Conservation (phyloP, 2,329 filamentous ascomycete genomes). For the Ceratocystis destructans region DNA sequence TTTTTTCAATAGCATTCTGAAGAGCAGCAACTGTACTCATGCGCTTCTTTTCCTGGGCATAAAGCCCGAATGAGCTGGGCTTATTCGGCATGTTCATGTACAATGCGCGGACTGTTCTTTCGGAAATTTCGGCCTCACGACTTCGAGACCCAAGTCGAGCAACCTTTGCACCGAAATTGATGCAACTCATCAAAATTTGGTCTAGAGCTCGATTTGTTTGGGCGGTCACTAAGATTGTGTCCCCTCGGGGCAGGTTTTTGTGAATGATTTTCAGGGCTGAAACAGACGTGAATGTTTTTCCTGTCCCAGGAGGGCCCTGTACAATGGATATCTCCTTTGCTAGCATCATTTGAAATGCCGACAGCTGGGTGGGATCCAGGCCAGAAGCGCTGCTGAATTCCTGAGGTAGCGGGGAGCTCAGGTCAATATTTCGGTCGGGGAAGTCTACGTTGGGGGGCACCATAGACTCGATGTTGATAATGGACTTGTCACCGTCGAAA, state of each 20-base stretch:
- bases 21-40: conserved; percentile 33
- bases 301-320: conserved; percentile 64
- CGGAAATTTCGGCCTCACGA: conserved; percentile 15
- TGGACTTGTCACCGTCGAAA: conserved; percentile 24
- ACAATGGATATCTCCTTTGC: conserved; percentile 60
- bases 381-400: conserved; percentile 22
- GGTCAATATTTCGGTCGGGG: background rate
- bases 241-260: conserved; percentile 39
- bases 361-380: conserved; percentile 53
- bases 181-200: conserved; percentile 56
- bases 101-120: conserved; percentile 2
- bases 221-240: conserved; percentile 64
- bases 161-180: conserved; percentile 40
- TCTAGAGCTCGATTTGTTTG: conserved; percentile 89
- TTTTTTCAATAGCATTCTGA: background rate
- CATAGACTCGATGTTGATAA: conserved; percentile 7
- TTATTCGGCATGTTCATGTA: conserved; percentile 1
- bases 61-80: background rate
- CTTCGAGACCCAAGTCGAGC: conserved; percentile 37
- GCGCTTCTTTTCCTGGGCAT: conserved; percentile 14
- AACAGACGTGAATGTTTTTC: conserved; percentile 72
- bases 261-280: conserved; percentile 54
- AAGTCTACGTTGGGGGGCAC: conserved; percentile 2
- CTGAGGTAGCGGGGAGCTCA: conserved; percentile 3
- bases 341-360: conserved; percentile 55